phyloP scores from a whole-genome alignment of 208 protist species.

The Balamuthia mandrillaris region DNA sequence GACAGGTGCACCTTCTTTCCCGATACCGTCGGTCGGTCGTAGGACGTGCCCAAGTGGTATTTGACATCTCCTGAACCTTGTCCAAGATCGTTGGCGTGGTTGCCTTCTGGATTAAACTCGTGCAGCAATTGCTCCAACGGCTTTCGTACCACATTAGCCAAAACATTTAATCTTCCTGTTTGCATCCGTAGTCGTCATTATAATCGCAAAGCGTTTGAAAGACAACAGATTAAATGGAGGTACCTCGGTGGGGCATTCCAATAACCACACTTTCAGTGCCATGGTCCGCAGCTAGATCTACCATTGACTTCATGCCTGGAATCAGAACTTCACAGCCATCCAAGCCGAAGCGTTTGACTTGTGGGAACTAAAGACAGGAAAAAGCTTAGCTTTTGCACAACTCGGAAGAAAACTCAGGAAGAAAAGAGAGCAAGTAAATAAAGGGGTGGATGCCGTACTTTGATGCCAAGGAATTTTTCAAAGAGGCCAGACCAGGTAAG shows the following conservation, averaged over 20 bases:
- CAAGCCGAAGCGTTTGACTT: slow-evolving; percentile 57
- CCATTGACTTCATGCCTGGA: slow-evolving; percentile 86
- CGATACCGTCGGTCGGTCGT: slow-evolving; percentile 66
- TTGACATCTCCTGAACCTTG: slow-evolving; percentile 90
- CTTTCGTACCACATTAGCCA: slow-evolving; percentile 94
- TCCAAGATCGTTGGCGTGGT: background rate
- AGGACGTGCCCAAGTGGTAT: slow-evolving; percentile 93
- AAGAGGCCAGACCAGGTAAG: slow-evolving; percentile 88
- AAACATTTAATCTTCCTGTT: slow-evolving; percentile 87
- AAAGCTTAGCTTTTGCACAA: no score
- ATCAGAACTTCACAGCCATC: slow-evolving; percentile 93
- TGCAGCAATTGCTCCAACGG: slow-evolving; percentile 77
- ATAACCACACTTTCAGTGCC: slow-evolving; percentile 91
- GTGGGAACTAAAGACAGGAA: no score
- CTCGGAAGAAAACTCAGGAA: no score
- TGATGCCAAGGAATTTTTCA: slow-evolving; percentile 61
- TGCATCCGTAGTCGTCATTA: slow-evolving; percentile 1
- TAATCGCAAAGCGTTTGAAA: no score
- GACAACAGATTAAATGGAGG: background rate
- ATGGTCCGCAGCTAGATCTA: slow-evolving; percentile 78
- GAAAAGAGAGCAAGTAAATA: no score
- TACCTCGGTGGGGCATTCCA: slow-evolving; percentile 96
- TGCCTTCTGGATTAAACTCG: slow-evolving; percentile 64
- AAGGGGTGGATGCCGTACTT: no score
- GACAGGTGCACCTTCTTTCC: slow-evolving; percentile 87